These are phyloP conservation scores for Coemansia sp. DNA, from an alignment of 192 early-diverging fungal species.

Conservation along the genomic window DNA sequence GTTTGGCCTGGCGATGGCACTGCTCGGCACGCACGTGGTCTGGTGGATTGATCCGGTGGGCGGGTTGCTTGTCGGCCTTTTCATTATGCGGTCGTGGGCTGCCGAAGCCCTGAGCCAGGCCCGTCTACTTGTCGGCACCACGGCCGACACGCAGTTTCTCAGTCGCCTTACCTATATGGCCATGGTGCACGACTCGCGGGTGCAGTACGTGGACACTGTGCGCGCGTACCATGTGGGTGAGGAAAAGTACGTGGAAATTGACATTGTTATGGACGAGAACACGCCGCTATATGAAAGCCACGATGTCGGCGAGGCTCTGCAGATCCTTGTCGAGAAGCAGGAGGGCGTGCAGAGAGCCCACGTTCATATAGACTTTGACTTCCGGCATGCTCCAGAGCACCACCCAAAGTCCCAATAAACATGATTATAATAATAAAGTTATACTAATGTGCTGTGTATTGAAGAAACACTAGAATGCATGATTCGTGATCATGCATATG, in stretches of 20 bases:
- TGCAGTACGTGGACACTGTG: constrained; percentile 65
- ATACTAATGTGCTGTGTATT: no score
- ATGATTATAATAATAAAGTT: no score
- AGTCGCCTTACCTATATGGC: constrained; percentile 81
- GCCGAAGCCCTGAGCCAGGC: constrained; percentile 61
- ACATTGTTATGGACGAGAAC: constrained; percentile 82
- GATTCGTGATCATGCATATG: no score
- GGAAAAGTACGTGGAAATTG: constrained; percentile 85
- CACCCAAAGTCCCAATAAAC: constrained; percentile 45
- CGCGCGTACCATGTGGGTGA: constrained; percentile 81
- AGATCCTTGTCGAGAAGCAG: constrained; percentile 77
- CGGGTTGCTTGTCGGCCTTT: constrained; percentile 59
- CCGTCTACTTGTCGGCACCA: constrained; percentile 68
- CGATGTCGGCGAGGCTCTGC: constrained; percentile 83
- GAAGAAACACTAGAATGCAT: no score
- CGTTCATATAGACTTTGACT: constrained; percentile 91
- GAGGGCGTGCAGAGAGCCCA: constrained; percentile 85
- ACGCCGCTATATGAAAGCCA: constrained; percentile 76
- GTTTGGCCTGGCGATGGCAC: constrained; percentile 61
- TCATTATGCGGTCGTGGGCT: constrained; percentile 64
- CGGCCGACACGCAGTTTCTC: constrained; percentile 71
- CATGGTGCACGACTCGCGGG: constrained; percentile 59
- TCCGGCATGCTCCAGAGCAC: constrained; percentile 73
- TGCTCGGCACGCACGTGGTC: constrained; percentile 55
- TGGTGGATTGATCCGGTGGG: constrained; percentile 69